Evolutionary conservation across 177 flowering plant genomes (phyloP), one percentile per base, ranked within the genome.

Genomic region (Vitis hybrid): DNA sequence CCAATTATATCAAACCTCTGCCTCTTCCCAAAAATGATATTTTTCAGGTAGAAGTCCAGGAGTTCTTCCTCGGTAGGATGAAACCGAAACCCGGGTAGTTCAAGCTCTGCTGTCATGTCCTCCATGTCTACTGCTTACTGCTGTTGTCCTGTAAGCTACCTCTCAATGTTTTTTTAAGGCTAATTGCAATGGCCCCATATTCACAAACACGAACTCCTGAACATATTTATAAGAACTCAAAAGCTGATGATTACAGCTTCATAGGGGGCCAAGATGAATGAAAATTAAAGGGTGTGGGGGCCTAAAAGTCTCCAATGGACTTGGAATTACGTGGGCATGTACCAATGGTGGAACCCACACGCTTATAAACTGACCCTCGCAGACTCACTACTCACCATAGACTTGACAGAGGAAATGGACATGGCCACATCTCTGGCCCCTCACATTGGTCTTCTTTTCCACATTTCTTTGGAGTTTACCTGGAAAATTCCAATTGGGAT

Each of bases 41-140:
- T 86, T 52, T 75, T 86, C 68, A 94, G 96, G 77, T 94, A 94
- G 78, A 85, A 94, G 11, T 82, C 85, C 10, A 92, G 83, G 21
- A 94, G 91, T 73, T 92, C 98, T 71, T 94, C 96, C 64, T 94
- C 97, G 1, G 96, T 94, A 0, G 98, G 97, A 62, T 92, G 96
- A 74, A 91, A 90, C 45, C 98, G 69, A 62, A 94, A 88, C 0
- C 90, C 90, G 0, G 90, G 90, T 55, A 86, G 80, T 4, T 76
- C 79, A 17, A 80, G 58, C 64, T 80, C 74, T 17, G 48, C 49
- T 0, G 77, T 61, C 68, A 61, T 21, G 12, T 69, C 76, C 10
- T 68, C 80, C 76, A 76, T 75, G 4, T 26, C 30, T 26, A 26
- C 30, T 26, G 30, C 30, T 26, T 26, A 0, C 30, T 26, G 30